Base-by-base conservation (phyloP, 2,329 filamentous ascomycete species). In the Lojkania enalia region DNA sequence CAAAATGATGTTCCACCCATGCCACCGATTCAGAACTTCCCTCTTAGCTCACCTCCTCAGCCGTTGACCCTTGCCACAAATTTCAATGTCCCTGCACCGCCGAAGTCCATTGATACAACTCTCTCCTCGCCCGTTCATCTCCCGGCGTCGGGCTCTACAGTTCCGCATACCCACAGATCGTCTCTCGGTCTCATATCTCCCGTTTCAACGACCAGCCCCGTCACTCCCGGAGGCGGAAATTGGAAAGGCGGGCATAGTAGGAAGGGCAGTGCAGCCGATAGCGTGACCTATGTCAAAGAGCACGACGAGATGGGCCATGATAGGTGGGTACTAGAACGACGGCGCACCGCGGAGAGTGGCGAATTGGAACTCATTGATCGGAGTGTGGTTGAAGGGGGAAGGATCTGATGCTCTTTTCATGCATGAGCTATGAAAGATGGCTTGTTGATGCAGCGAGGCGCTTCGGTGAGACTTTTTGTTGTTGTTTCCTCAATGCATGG, bases 281-380 rank as follows among this genome's bases (percentile, higher is more conserved):
- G 84, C 51, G 82, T 90, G 23, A 85, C 84, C 5, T 90, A 90
- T 64, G 75, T 79, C 2, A 67, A 73, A n/a, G 78, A 81, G 50
- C 78, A 78, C 48, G 83, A 86, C 58, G 81, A 84, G 35, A 75
- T 80, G 2, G 76, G 76, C 6, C 78, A 76, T 43, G 67, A 69
- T 6, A 72, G 84, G 35, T 89, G 86, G 86, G 80, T 89, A 5
- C 72, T 89, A 54, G 86, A 90, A 66, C 71, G 85, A 25, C 75
- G 85, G 40, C 73, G 86, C 25, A 86, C 83, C 2, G 82, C 76
- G 1, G 85, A 88, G 57, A 78, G 74, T 46, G 85, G 85, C 0
- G 77, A 86, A 63, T 67, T 85, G 41, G 82, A 86, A 60, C 67
- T 87, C n/a, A 67, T 87, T 3, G 83, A 80, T 33, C 73, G 85